Evolutionary conservation across 805 yeast genomes (phyloP).

Genomic region (Yueomyces sp.): DNA sequence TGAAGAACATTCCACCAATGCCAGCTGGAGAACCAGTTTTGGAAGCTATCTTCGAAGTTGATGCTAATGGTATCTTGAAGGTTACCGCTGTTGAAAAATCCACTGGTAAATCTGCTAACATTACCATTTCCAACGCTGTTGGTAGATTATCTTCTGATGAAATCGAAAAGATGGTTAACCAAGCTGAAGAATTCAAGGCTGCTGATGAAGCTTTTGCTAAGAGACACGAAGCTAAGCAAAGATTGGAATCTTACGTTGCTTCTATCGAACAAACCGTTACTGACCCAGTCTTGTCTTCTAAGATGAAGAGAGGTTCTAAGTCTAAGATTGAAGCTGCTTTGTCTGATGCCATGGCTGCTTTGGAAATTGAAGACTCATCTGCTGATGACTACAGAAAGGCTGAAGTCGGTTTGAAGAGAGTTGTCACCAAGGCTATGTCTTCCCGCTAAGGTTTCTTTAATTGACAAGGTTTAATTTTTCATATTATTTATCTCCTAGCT

Average conservation of each 20-base stretch:
- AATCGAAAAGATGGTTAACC: slow-evolving; percentile 96
- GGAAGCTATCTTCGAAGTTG: slow-evolving; percentile 97
- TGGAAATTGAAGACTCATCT: slow-evolving; percentile 89
- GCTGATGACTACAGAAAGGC: slow-evolving; percentile 99
- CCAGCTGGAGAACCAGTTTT: slow-evolving; percentile 98
- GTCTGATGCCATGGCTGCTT: slow-evolving; percentile 95
- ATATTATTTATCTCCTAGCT: neutral
- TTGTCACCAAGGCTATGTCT: slow-evolving; percentile 98
- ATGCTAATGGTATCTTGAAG: slow-evolving; percentile 98
- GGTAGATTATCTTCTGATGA: slow-evolving; percentile 96
- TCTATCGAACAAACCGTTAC: slow-evolving; percentile 91
- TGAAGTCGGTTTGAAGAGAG: slow-evolving; percentile 97
- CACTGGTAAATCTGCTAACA: slow-evolving; percentile 91
- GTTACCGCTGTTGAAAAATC: slow-evolving; percentile 97
- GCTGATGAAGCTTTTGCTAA: slow-evolving; percentile 99
- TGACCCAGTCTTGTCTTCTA: slow-evolving; percentile 96
- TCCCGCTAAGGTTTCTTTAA: slow-evolving; percentile 55
- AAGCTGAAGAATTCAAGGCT: slow-evolving; percentile 98
- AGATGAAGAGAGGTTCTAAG: slow-evolving; percentile 94
- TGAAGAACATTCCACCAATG: slow-evolving; percentile 94
- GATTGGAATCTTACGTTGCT: slow-evolving; percentile 95
- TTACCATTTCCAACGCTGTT: slow-evolving; percentile 97
- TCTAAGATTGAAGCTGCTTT: slow-evolving; percentile 96
- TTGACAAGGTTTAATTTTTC: neutral
- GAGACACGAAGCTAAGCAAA: slow-evolving; percentile 98